Evolutionary conservation across 495 filamentous ascomycete genomes (phyloP), one percentile per base, ranked within the genome.

Genomic region (Xylaria grammica): DNA sequence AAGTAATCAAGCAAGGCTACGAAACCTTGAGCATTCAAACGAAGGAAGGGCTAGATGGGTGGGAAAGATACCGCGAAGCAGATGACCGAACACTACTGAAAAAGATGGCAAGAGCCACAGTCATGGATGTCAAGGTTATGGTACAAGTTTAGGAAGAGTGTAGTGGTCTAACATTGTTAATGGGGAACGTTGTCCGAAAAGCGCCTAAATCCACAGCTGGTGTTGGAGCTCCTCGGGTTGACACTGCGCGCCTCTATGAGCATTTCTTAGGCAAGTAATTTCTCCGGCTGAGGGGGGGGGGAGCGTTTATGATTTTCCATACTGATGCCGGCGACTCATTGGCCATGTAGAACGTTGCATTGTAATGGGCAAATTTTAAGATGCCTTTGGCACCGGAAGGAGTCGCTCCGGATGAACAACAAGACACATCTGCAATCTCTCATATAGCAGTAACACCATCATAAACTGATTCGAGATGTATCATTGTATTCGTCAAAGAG

Each of bases 1-100:
- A 89, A 63, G 91, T 97, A 55, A 97, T 99, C 70, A 96, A 95
- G 80, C 89, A 93, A 73, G 95, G 95, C 0, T 98, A 97, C 71
- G 95, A 99, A 76, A 96, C 91, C 42, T 79, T 99, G 69, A 92
- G 87, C 63, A 92, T 98, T 56, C 89, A 94, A 73, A 84, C 89
- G 10, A 91, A 89, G 68, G 92, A 93, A 69, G 94, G 90, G 0
- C 71, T 96, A 64, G 93, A 91, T 75, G 85, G 84, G 22, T 96
- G 91, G 91, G 88, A 88, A 67, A 80, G 81, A 66, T 93, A 87
- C 66, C 79, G 91, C 8, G 91, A 94, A 76, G 89, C 90, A 8
- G 93, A 97, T 69, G 83, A 90, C 73, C 84, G 85, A 72, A 83
- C 83, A 46, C 84, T 93, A 70, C 75, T 99, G 77, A 99, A 97